These are phyloP conservation scores for Penicillium aurantiogriseum DNA, from an alignment of 2,329 filamentous ascomycete species.

Conservation along the genomic window DNA sequence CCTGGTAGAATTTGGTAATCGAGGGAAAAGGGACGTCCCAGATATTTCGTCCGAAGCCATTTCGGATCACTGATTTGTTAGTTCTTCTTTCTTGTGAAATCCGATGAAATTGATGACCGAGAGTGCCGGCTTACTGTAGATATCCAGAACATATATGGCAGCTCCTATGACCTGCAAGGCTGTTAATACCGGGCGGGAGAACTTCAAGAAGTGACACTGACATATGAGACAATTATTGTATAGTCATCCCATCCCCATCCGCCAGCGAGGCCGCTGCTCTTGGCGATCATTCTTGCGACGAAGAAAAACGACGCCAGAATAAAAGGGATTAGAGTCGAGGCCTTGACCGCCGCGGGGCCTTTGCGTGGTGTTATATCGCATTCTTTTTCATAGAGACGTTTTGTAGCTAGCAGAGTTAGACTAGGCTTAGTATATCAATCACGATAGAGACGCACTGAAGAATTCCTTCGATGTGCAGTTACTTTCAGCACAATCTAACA, in stretches of 20 bases:
- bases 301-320: constrained; percentile 21
- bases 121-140: constrained; percentile 6
- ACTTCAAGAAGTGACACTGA: neutral
- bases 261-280: constrained; percentile 15
- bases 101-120: neutral
- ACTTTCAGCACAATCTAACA: constrained; percentile 11
- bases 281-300: constrained; percentile 14
- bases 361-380: constrained; percentile 12
- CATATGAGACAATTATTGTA: constrained; percentile 21
- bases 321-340: constrained; percentile 14
- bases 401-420: constrained; percentile 11
- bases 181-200: neutral
- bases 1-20: constrained; percentile 18
- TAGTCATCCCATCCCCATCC: constrained; percentile 24
- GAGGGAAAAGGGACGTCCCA: constrained; percentile 21
- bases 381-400: constrained; percentile 12
- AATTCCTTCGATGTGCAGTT: constrained; percentile 16
- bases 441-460: constrained; percentile 12
- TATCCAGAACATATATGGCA: constrained; percentile 12
- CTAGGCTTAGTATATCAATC: neutral
- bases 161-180: constrained; percentile 6
- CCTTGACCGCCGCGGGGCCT: neutral
- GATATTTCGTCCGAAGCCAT: constrained; percentile 23
- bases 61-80: constrained; percentile 12
- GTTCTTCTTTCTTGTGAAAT: neutral